Conservation (phyloP, 495 filamentous ascomycete genomes). For the Aspergillus ostianus region DNA sequence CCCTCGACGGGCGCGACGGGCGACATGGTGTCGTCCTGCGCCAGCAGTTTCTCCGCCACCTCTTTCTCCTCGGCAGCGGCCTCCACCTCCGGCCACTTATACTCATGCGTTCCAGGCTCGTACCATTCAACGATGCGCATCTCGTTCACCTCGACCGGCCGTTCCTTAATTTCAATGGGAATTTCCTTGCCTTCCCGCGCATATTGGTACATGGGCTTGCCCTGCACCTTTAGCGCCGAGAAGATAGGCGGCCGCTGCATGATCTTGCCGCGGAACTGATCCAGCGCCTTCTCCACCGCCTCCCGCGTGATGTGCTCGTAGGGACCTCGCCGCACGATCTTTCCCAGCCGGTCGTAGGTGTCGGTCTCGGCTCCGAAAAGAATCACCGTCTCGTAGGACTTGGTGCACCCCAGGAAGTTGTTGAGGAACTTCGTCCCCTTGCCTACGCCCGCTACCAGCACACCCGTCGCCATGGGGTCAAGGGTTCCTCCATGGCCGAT, state of each 20-base stretch:
- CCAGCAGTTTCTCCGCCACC: slow-evolving; percentile 67
- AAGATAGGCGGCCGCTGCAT: slow-evolving; percentile 91
- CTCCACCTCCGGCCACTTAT: slow-evolving; percentile 70
- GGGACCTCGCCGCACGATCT: slow-evolving; percentile 67
- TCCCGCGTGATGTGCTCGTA: slow-evolving; percentile 78
- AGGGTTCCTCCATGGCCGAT: slow-evolving; percentile 96
- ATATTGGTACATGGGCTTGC: slow-evolving; percentile 94
- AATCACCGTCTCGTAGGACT: slow-evolving; percentile 85
- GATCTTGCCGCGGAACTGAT: slow-evolving; percentile 76
- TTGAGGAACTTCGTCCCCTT: slow-evolving; percentile 80
- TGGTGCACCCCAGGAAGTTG: slow-evolving; percentile 80
- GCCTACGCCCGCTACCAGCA: slow-evolving; percentile 84
- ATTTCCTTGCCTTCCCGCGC: slow-evolving; percentile 82
- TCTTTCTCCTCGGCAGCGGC: slow-evolving; percentile 67
- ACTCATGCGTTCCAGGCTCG: slow-evolving; percentile 74
- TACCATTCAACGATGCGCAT: slow-evolving; percentile 85
- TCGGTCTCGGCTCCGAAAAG: slow-evolving; percentile 92
- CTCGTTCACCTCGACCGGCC: slow-evolving; percentile 71
- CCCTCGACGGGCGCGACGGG: slow-evolving; percentile 22
- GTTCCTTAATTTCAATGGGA: slow-evolving; percentile 76
- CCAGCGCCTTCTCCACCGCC: slow-evolving; percentile 72
- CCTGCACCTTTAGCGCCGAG: slow-evolving; percentile 86
- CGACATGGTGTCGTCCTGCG: slow-evolving; percentile 33
- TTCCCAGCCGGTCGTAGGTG: slow-evolving; percentile 83
- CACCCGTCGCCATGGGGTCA: slow-evolving; percentile 90